These are phyloP conservation scores for Debaryomyces robertsiae DNA, from an alignment of 1,139 yeast species.

Conservation along the genomic window DNA sequence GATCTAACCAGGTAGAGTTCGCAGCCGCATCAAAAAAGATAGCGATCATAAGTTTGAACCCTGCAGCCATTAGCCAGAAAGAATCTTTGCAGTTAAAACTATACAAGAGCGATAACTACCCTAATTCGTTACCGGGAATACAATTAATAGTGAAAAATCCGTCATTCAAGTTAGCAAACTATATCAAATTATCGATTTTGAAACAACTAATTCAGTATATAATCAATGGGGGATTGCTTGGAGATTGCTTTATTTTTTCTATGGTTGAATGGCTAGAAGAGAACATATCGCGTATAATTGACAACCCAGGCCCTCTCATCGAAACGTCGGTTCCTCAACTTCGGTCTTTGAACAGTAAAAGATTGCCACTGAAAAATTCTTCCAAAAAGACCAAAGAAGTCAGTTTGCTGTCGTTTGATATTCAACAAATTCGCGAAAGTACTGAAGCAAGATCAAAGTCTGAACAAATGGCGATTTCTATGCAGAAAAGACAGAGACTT, in stretches of 20 bases:
- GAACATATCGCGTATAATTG: constrained; percentile 56
- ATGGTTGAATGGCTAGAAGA: constrained; percentile 77
- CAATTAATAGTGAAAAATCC: constrained; percentile 52
- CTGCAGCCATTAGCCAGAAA: constrained; percentile 28
- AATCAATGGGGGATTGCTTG: constrained; percentile 47
- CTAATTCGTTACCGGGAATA: constrained; percentile 63
- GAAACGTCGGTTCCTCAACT: constrained; percentile 16
- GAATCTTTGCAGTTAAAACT: constrained; percentile 50
- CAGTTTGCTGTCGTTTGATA: constrained; percentile 4
- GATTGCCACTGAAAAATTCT: not conserved
- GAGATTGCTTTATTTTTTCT: constrained; percentile 68
- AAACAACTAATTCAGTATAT: constrained; percentile 49
- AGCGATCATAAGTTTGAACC: constrained; percentile 35
- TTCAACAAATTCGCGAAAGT: constrained; percentile 18
- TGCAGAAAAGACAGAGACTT: constrained; percentile 48
- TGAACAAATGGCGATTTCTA: constrained; percentile 21
- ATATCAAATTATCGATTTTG: constrained; percentile 68
- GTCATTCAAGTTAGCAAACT: constrained; percentile 63
- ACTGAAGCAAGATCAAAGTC: constrained; percentile 21
- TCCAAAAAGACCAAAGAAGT: not conserved
- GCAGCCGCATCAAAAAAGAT: constrained; percentile 26
- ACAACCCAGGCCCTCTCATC: constrained; percentile 73
- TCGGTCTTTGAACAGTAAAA: not conserved
- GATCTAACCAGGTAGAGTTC: constrained; percentile 29
- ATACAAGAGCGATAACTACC: constrained; percentile 57